Evolutionary conservation across 2,329 filamentous ascomycete species (phyloP).

Genomic region (Colletotrichum musicola): DNA sequence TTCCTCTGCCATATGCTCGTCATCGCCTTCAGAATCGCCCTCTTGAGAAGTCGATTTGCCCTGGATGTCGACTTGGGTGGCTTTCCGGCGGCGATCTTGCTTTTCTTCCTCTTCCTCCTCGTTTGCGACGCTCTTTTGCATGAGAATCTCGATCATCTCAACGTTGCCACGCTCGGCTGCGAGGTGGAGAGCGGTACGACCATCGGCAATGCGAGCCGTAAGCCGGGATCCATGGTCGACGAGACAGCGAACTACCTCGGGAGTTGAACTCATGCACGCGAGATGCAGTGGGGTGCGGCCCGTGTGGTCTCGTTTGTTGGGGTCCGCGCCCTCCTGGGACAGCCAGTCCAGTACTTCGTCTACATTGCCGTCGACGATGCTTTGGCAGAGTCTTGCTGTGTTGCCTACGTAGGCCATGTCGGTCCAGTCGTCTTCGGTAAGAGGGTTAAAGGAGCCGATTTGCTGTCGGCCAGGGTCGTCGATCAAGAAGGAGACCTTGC

Average conservation of each 20-base stretch:
- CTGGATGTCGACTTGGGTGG: constrained; percentile 47
- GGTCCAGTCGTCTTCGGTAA: constrained; percentile 87
- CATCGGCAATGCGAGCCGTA: constrained; percentile 81
- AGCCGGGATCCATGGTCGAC: constrained; percentile 80
- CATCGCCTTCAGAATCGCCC: constrained; percentile 44
- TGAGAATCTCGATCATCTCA: constrained; percentile 78
- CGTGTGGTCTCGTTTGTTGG: constrained; percentile 81
- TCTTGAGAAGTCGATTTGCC: constrained; percentile 42
- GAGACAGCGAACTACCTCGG: constrained; percentile 77
- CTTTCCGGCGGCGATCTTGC: constrained; percentile 61
- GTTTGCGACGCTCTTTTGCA: constrained; percentile 81
- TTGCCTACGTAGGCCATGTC: constrained; percentile 92
- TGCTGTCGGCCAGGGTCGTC: constrained; percentile 85
- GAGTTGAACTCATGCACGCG: constrained; percentile 76
- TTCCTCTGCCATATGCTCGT: constrained; percentile 11
- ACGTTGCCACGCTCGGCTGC: constrained; percentile 77
- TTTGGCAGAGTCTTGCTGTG: constrained; percentile 81
- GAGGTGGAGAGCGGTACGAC: constrained; percentile 84
- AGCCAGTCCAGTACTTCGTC: constrained; percentile 80
- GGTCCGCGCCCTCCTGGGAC: constrained; percentile 74
- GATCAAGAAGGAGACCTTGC: constrained; percentile 78
- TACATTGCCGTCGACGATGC: constrained; percentile 80
- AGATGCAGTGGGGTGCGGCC: constrained; percentile 85
- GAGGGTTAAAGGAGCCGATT: constrained; percentile 80
- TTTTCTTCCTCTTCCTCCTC: constrained; percentile 75